Percentiles rank a stretch among this genome's conserved stretches.
Conservation (phyloP, 2,329 filamentous ascomycete genomes). For the Ceratocystis colombiana region DNA sequence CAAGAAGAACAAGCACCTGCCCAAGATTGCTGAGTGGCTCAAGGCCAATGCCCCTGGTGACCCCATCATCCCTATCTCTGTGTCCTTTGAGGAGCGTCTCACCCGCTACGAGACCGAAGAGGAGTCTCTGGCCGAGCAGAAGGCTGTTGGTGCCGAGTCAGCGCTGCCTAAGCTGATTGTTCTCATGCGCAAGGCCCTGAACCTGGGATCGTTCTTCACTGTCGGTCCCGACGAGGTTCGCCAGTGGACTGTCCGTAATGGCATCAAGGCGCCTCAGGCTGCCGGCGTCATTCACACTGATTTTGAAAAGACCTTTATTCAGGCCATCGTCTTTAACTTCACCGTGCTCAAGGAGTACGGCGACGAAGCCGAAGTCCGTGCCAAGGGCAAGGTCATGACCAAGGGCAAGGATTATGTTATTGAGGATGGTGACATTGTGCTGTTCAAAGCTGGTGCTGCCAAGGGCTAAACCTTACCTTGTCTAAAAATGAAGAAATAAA, state of each 20-base stretch:
- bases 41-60: slow-evolving; percentile 81
- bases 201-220: slow-evolving; percentile 94
- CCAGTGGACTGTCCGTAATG: slow-evolving; percentile 95
- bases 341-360: slow-evolving; percentile 69
- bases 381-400: slow-evolving; percentile 93
- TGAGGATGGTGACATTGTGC: slow-evolving; percentile 68
- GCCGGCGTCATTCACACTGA: slow-evolving; percentile 97
- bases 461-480: slow-evolving; percentile 45
- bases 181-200: slow-evolving; percentile 85
- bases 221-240: slow-evolving; percentile 90
- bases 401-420: slow-evolving; percentile 97
- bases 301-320: slow-evolving; percentile 99
- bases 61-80: slow-evolving; percentile 85
- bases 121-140: slow-evolving; percentile 74
- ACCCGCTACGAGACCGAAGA: slow-evolving; percentile 68
- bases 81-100: slow-evolving; percentile 85
- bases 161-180: slow-evolving; percentile 82
- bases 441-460: slow-evolving; percentile 83
- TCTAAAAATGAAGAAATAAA: slow-evolving; percentile 9
- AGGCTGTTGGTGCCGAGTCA: slow-evolving; percentile 76
- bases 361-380: slow-evolving; percentile 78
- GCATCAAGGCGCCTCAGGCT: slow-evolving; percentile 93
- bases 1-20: slow-evolving; percentile 98
- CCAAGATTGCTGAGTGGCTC: slow-evolving; percentile 89
- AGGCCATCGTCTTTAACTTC: slow-evolving; percentile 90